Conservation (phyloP, 495 filamentous ascomycete genomes). For the Extremus antarcticus region DNA sequence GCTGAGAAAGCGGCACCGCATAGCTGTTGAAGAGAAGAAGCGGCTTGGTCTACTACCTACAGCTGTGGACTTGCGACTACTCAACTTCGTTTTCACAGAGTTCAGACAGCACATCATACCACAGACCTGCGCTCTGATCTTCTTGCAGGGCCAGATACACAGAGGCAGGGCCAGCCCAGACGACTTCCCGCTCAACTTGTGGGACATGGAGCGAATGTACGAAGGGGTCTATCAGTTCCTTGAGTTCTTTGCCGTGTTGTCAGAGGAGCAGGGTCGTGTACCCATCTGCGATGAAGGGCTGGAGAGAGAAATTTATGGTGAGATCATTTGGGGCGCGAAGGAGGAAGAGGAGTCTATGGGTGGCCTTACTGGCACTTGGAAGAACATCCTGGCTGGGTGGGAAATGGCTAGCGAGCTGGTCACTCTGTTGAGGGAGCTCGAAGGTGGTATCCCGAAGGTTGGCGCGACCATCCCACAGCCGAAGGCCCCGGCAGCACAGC, state of each 20-base stretch:
- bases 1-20: neutral
- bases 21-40: no score
- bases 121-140: constrained; percentile 84
- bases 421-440: constrained; percentile 71
- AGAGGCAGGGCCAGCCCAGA: constrained; percentile 51
- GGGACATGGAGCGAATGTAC: constrained; percentile 90
- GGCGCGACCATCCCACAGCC: neutral
- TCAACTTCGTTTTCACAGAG: constrained; percentile 84
- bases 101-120: constrained; percentile 87
- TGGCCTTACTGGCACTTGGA: constrained; percentile 22
- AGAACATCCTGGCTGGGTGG: constrained; percentile 68
- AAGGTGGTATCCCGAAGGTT: constrained; percentile 67
- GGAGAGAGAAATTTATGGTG: neutral
- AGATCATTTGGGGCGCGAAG: neutral
- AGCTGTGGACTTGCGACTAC: constrained; percentile 46
- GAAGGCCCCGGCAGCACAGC: neutral
- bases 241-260: constrained; percentile 85
- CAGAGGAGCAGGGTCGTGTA: constrained; percentile 42
- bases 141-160: constrained; percentile 81
- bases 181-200: constrained; percentile 87
- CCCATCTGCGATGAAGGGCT: neutral
- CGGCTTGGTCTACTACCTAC: neutral
- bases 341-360: neutral
- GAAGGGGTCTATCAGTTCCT: constrained; percentile 87
- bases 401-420: constrained; percentile 77